These are phyloP conservation scores for Podaxis sp. DNA, from an alignment of 768 basidiomycete species.

Conservation along the genomic window DNA sequence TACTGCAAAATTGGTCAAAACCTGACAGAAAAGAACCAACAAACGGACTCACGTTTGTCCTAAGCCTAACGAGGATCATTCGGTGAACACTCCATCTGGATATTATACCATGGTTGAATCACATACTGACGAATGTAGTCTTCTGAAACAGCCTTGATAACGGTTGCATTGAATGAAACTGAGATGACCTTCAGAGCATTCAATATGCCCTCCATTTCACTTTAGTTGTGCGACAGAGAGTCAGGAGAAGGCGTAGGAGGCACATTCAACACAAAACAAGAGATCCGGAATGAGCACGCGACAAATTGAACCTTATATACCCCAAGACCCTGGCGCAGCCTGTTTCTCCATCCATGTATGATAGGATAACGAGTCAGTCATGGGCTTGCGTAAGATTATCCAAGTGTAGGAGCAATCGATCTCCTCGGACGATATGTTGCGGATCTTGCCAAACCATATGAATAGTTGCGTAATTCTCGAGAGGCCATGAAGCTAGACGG, in stretches of 20 bases:
- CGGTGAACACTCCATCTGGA: neutral
- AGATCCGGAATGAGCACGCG: neutral
- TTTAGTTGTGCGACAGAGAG: neutral
- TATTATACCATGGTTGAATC: neutral
- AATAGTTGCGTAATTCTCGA: neutral
- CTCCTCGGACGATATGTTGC: neutral
- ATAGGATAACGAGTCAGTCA: neutral
- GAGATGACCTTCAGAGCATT: neutral
- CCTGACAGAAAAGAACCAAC: neutral
- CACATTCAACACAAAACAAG: neutral
- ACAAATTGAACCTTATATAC: neutral
- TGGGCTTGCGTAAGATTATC: neutral
- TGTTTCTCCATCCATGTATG: neutral
- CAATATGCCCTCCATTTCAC: neutral
- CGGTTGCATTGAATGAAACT: neutral
- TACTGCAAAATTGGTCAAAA: constrained; percentile 31
- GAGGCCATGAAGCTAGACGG: no score
- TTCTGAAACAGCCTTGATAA: neutral
- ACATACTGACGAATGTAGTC: neutral
- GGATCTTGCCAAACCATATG: neutral
- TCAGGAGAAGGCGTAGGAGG: neutral
- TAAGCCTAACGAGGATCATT: neutral
- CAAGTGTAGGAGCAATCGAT: neutral
- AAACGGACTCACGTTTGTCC: constrained; percentile 1
- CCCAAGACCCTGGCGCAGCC: neutral